These are phyloP conservation scores for Trichosporon inkin DNA, from an alignment of 1,284 basidiomycete species.

Conservation along the genomic window DNA sequence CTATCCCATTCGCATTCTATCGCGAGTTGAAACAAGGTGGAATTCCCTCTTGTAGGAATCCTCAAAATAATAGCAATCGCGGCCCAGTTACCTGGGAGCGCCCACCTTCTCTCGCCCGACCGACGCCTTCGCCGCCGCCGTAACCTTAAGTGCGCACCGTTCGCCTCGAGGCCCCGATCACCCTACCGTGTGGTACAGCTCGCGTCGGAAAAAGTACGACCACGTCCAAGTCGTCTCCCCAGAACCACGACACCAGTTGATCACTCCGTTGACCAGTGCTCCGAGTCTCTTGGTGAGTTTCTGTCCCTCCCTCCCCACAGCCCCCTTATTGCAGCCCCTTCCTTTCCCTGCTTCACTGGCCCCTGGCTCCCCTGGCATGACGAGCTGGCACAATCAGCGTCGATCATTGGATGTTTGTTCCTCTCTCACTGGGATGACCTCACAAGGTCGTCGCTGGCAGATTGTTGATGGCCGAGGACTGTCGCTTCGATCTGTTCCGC, in stretches of 20 bases:
- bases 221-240: background rate
- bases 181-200: background rate
- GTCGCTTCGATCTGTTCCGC: background rate
- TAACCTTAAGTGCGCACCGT: conserved; percentile 6
- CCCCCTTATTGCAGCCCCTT: background rate
- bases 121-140: conserved; percentile 4
- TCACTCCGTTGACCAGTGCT: background rate
- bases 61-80: conserved; percentile 4
- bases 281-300: background rate
- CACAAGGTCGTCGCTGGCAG: background rate
- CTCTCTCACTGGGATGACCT: conserved; percentile 1
- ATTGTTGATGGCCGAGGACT: background rate
- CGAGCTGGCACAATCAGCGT: background rate
- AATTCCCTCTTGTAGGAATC: conserved; percentile 9
- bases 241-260: background rate
- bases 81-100: conserved; percentile 6
- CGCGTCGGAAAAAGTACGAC: background rate
- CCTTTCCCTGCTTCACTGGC: background rate
- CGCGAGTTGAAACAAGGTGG: conserved; percentile 7
- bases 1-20: conserved; percentile 4
- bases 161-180: background rate
- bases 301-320: background rate
- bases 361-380: conserved; percentile 3
- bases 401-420: background rate
- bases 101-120: conserved; percentile 4